Base-by-base conservation (phyloP, 371 early-diverging fungal genomes). In the Mortierella sp. region DNA sequence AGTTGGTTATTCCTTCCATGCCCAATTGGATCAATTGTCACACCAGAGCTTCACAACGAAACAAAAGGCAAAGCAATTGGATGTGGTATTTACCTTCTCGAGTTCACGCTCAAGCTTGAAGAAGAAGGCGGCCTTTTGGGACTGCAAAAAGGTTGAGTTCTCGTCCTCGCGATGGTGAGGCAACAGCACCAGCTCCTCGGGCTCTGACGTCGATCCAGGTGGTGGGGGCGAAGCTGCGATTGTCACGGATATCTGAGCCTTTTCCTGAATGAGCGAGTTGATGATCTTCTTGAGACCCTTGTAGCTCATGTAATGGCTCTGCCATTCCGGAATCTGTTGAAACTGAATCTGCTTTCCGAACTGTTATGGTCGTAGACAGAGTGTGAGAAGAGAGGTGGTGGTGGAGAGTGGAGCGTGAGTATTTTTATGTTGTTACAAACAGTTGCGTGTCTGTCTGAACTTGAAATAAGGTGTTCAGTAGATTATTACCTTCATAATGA, bases 261-360 rank as follows among this genome's bases (percentile, higher is more conserved):
- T 85, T 64, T 84, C 85, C 68, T 85, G 73, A 61, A 79, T 85
- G 41, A 95, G 85, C 41, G 93, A 92, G 76, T 95, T 95, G 80
- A 98, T 97, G 74, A 98, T 96, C 89, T 97, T 97, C 86, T 98
- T 98, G 63, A 98, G 91, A 34, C 93, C 97, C 87, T 97, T 97
- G 88, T 96, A 96, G 89, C 95, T 96, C 88, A 98, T 90, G 83
- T 97, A 97, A 85, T 97, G 96, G 68, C 91, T 91, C 64, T 95
- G 93, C 97, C 97, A 97, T 89, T 97, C 97, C 65, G 95, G 90
- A 72, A 93, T 90, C 79, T 94, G 95, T 81, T 96, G 96, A 76
- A 92, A 92, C 88, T 95, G 96, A 74, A 98, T 97, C 87, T 95
- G 96, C 88, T 98, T 98, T 87, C 98, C 98, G 88, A 98, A 98